These are phyloP conservation scores for Apiospora rasikravindrae DNA, from an alignment of 2,329 filamentous ascomycete genomes.

Conservation along the genomic window DNA sequence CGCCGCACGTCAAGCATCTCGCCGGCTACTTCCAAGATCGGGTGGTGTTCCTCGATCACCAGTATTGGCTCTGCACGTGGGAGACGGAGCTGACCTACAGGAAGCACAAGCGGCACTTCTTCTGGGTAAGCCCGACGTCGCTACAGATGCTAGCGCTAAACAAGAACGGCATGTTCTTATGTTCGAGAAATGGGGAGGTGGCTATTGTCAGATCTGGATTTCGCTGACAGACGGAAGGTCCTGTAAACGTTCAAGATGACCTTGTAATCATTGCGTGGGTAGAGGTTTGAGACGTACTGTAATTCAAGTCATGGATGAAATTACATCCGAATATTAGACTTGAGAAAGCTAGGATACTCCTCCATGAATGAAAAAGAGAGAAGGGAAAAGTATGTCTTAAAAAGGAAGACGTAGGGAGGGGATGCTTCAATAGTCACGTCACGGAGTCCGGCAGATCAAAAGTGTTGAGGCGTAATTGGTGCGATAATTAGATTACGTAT, in stretches of 20 bases:
- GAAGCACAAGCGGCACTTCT: constrained; percentile 5
- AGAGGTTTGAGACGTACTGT: too few relatives aligned
- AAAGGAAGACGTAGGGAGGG: too few relatives aligned
- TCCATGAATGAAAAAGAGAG: too few relatives aligned
- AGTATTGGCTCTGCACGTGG: constrained; percentile 6
- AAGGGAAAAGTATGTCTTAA: too few relatives aligned
- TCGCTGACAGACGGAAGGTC: too few relatives aligned
- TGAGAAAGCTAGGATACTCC: too few relatives aligned
- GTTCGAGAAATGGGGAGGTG: background rate
- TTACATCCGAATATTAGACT: too few relatives aligned
- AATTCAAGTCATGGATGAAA: too few relatives aligned
- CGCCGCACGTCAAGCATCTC: background rate
- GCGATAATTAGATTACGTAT: constrained; percentile 13
- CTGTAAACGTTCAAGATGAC: too few relatives aligned
- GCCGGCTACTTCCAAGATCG: background rate
- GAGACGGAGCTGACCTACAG: background rate
- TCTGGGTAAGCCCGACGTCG: background rate
- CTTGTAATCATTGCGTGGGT: too few relatives aligned
- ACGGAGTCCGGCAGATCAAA: background rate
- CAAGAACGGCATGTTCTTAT: background rate
- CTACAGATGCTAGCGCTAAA: background rate
- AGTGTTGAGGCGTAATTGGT: background rate
- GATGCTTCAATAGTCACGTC: background rate
- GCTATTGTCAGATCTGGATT: background rate
- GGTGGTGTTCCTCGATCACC: background rate